These are phyloP conservation scores for Nephromyces sp. DNA, from an alignment of 169 alveolate genomes.

Conservation along the genomic window DNA sequence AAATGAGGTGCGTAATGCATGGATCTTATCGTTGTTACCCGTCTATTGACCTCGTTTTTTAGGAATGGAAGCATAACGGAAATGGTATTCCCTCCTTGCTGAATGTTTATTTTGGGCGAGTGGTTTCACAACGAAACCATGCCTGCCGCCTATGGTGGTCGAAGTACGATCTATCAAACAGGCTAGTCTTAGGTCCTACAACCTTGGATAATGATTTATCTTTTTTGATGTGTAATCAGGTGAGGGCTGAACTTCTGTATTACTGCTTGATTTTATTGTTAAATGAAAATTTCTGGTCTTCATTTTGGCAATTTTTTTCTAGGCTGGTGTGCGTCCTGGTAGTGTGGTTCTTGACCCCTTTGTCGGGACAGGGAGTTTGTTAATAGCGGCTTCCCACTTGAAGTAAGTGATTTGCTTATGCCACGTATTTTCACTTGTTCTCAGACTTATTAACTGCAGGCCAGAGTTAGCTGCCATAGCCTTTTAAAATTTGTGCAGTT, in stretches of 20 bases:
- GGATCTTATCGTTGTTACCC: not conserved
- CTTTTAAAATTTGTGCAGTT: too few species aligned
- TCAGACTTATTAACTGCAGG: not conserved
- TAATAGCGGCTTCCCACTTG: constrained; percentile 70
- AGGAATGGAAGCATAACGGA: not conserved
- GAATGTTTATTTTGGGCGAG: not conserved
- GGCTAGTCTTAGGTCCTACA: constrained; percentile 96
- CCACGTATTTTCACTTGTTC: not conserved
- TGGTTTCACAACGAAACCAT: not conserved
- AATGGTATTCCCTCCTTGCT: not conserved
- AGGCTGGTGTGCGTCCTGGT: constrained; percentile 53
- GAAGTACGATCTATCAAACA: constrained; percentile 67
- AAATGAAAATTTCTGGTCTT: too few species aligned
- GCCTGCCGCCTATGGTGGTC: constrained; percentile 66
- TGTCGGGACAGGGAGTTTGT: constrained; percentile 83
- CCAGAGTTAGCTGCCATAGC: too few species aligned
- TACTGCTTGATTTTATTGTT: too few species aligned
- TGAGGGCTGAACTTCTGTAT: not conserved
- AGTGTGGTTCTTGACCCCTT: constrained; percentile 80
- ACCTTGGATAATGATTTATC: constrained; percentile 89
- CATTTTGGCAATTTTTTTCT: too few species aligned
- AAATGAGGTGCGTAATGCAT: too few species aligned
- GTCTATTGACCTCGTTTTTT: not conserved
- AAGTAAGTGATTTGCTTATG: constrained; percentile 27
- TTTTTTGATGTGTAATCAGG: constrained; percentile 83